A percentile compares a stretch with the other conserved stretches of the same genome.
These are phyloP conservation scores for Knufia fluminis DNA, from an alignment of 2,329 filamentous ascomycete genomes.

Conservation along the genomic window DNA sequence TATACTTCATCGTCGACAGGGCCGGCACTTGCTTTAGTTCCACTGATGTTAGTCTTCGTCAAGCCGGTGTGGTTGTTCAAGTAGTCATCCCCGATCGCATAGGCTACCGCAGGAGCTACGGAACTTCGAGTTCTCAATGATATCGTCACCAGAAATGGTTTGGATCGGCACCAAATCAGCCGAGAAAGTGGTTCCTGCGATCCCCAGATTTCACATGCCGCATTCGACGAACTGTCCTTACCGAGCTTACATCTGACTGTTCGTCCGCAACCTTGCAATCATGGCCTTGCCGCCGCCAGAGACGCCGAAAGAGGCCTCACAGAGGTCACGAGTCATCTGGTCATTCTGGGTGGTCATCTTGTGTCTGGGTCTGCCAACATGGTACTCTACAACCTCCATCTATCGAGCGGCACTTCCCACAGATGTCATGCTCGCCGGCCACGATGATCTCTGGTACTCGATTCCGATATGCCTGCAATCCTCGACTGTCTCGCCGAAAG, in stretches of 20 bases:
- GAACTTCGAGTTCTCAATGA: too few relatives aligned
- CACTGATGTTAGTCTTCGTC: too few relatives aligned
- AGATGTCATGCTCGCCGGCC: conserved; percentile 80
- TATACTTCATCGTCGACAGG: background rate
- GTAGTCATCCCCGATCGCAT: too few relatives aligned
- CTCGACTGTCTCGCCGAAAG: background rate
- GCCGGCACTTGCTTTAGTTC: too few relatives aligned
- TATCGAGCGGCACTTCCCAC: conserved; percentile 78
- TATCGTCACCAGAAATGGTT: background rate
- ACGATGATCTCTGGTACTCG: conserved; percentile 14
- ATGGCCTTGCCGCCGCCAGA: conserved; percentile 59
- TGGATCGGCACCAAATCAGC: background rate
- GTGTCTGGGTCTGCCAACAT: conserved; percentile 78
- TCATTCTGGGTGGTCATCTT: conserved; percentile 88
- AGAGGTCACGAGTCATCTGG: conserved; percentile 64
- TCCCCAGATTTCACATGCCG: background rate
- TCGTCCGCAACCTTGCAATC: too few relatives aligned
- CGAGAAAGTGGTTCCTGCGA: background rate
- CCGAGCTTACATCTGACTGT: too few relatives aligned
- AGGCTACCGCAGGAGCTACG: too few relatives aligned
- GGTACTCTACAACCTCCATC: conserved; percentile 91
- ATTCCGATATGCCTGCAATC: conserved; percentile 4
- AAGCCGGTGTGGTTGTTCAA: too few relatives aligned
- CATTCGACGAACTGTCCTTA: background rate
- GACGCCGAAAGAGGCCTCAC: conserved; percentile 56